These are phyloP conservation scores for Elongisporangium undulatum DNA, from an alignment of 352 stramenopile species.

Conservation along the genomic window DNA sequence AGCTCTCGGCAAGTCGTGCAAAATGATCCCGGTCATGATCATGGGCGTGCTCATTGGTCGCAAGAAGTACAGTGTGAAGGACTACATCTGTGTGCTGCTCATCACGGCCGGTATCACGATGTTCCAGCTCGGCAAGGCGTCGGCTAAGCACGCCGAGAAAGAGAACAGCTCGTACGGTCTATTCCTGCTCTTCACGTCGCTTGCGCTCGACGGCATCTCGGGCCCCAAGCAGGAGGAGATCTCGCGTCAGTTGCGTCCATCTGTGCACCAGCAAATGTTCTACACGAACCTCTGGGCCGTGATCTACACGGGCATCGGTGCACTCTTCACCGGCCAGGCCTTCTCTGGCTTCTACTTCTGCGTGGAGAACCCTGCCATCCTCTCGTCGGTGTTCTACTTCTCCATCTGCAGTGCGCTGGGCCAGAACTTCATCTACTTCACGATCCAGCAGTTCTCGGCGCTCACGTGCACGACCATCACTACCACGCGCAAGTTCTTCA, in stretches of 20 bases:
- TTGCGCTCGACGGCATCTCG: slow-evolving; percentile 95
- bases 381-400: slow-evolving; percentile 91
- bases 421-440: slow-evolving; percentile 99
- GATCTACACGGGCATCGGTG: slow-evolving; percentile 75
- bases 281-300: slow-evolving; percentile 89
- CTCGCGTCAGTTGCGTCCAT: slow-evolving; percentile 60
- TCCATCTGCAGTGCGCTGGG: slow-evolving; percentile 94
- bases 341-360: slow-evolving; percentile 74
- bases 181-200: slow-evolving; percentile 86
- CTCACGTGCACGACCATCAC: slow-evolving; percentile 99
- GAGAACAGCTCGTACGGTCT: slow-evolving; percentile 90
- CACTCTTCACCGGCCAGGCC: slow-evolving; percentile 70
- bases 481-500: slow-evolving; percentile 99
- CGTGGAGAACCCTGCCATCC: slow-evolving; percentile 77
- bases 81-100: slow-evolving; percentile 90
- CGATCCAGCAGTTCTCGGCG: slow-evolving; percentile 96
- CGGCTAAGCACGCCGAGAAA: slow-evolving; percentile 61
- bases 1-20: slow-evolving; percentile 98
- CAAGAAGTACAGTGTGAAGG: slow-evolving; percentile 86
- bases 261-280: slow-evolving; percentile 89
- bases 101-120: slow-evolving; percentile 89
- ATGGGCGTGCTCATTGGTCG: slow-evolving; percentile 91
- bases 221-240: slow-evolving; percentile 95
- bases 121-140: slow-evolving; percentile 87
- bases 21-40: slow-evolving; percentile 98